Base-by-base conservation (phyloP, 2,329 filamentous ascomycete species). In the Exophiala lecanii-corni region DNA sequence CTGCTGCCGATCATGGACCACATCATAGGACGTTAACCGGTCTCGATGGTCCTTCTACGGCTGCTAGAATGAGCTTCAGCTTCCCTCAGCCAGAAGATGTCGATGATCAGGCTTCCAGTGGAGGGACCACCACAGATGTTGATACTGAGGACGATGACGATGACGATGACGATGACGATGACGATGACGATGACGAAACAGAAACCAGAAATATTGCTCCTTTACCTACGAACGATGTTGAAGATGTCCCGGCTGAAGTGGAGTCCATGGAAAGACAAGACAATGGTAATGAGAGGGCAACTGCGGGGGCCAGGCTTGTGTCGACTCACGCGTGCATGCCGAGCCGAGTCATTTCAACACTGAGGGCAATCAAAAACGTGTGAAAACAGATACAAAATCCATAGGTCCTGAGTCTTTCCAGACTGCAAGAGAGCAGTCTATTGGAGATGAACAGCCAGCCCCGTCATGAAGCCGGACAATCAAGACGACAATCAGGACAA, bases 1-100 rank as follows among this genome's bases (percentile, higher is more conserved):
- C 71, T 1, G 67, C 72, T 44, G 63, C 67, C 5, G 63, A 66
- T 45, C 59, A 68, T 18, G 61, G 64, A 9, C 67, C 65, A 45
- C 65, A 68, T 35, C 67, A 67, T 15, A 55, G 59, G n/a, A 58
- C 55, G 10, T 51, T 57, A 39, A 57, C 54, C 15, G 60, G 57
- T 2, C 50, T 59, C n/a, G 49, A 58, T 43, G 56, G 56, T 2
- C 55, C 57, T 2, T 61, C 59, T 19, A 50, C 55, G 5, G 55
- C 55, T 16, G 57, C 57, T 4, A 43, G 50, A 15, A 50, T 57
- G 32, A 49, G 45, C 30, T 55, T 58, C 41, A 59, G 59, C 39
- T 64, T 65, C 41, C 62, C 60, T 7, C 62, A 65, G 37, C 62
- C 62, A 9, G 53, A 56, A 31, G 59, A 64, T 45, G 41, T 57